Percentiles rank a stretch among this genome's conserved stretches.
These are phyloP conservation scores for Thinopyrum elongatum DNA, from an alignment of 176 grass and related monocot species.

Conservation along the genomic window DNA sequence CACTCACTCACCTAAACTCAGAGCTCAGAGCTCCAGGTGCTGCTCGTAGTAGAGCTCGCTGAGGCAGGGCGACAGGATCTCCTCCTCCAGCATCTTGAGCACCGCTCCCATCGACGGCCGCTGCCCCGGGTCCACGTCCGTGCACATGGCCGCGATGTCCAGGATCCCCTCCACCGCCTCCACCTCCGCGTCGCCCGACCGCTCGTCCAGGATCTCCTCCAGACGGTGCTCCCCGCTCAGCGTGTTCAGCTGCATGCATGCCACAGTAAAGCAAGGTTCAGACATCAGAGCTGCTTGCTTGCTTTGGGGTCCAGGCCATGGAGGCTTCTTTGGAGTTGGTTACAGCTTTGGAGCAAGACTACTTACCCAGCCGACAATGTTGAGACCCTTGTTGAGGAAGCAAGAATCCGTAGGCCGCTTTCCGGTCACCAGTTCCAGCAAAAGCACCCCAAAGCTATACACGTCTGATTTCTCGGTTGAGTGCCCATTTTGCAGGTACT, in stretches of 20 bases:
- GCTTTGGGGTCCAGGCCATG: too few relatives aligned
- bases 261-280: not conserved
- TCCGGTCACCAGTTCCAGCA: slow-evolving; percentile 85
- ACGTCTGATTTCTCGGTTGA: slow-evolving; percentile 90
- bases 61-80: slow-evolving; percentile 78
- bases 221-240: slow-evolving; percentile 64
- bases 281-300: not conserved
- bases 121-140: slow-evolving; percentile 57
- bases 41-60: slow-evolving; percentile 75
- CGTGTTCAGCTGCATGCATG: slow-evolving; percentile 68
- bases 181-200: slow-evolving; percentile 58
- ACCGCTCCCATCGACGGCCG: slow-evolving; percentile 81
- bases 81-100: slow-evolving; percentile 93
- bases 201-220: slow-evolving; percentile 80
- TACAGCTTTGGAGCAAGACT: not conserved
- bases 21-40: slow-evolving; percentile 64
- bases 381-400: slow-evolving; percentile 84
- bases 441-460: slow-evolving; percentile 89
- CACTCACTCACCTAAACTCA: too few relatives aligned
- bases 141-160: slow-evolving; percentile 95
- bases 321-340: too few relatives aligned
- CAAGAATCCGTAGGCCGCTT: slow-evolving; percentile 82
- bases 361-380: slow-evolving; percentile 94
- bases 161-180: slow-evolving; percentile 83
- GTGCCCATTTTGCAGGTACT: slow-evolving; percentile 88